Percentiles rank a stretch among this genome's conserved stretches.
Conservation (phyloP, 208 protist species). For the Leptomonas seymouri region DNA sequence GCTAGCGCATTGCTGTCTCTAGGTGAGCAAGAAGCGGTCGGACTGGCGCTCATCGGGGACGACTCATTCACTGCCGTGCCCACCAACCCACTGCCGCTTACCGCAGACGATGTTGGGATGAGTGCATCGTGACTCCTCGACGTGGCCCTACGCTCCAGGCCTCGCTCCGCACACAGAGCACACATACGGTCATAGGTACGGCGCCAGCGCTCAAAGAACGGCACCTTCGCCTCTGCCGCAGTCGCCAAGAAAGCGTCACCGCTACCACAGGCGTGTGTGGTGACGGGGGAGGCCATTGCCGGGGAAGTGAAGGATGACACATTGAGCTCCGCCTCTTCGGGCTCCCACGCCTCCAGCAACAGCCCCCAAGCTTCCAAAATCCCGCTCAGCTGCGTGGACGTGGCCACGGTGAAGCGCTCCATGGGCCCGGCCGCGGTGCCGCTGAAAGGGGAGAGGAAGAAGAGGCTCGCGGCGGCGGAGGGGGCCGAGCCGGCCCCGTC, state of each 20-base stretch:
- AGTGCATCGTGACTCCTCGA: not conserved
- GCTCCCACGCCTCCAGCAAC: constrained; percentile 25
- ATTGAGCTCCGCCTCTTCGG: constrained; percentile 18
- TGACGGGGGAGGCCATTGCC: constrained; percentile 7
- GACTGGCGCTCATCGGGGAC: not conserved
- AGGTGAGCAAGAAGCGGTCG: not conserved
- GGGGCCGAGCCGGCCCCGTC: not conserved
- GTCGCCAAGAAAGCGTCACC: no score
- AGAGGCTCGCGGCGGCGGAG: constrained; percentile 6
- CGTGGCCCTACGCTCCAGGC: constrained; percentile 1
- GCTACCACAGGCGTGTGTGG: not conserved
- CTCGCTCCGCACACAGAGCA: constrained; percentile 2
- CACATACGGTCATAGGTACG: constrained; percentile 15
- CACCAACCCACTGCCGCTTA: not conserved
- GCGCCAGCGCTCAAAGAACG: constrained; percentile 9
- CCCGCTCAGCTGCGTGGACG: not conserved
- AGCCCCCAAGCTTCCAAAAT: constrained; percentile 22
- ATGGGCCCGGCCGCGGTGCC: not conserved
- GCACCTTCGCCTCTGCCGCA: not conserved
- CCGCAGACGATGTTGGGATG: not conserved
- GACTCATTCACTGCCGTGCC: not conserved
- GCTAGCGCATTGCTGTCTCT: not conserved
- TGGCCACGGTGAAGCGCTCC: constrained; percentile 20
- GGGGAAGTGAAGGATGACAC: constrained; percentile 16
- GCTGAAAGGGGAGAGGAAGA: constrained; percentile 10